These are phyloP conservation scores for Populus alba DNA, from an alignment of 345 rosid genomes.

Conservation along the genomic window DNA sequence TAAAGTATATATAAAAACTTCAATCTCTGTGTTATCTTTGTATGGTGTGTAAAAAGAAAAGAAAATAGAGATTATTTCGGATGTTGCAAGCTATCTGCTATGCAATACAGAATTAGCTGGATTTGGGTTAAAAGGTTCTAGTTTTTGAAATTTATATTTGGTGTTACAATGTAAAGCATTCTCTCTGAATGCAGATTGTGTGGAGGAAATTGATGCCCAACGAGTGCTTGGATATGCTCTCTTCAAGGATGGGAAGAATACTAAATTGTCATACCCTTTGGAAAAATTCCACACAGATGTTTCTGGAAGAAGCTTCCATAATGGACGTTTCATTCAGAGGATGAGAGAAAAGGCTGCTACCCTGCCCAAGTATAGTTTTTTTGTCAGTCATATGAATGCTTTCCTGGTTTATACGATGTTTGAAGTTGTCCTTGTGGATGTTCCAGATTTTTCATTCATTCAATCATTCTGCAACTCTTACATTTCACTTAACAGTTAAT, in stretches of 20 bases:
- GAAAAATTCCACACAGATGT: slow-evolving; percentile 21
- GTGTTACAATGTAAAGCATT: background rate
- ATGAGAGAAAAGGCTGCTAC: slow-evolving; percentile 23
- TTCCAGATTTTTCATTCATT: background rate
- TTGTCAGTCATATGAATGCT: too few relatives aligned
- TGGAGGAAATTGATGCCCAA: slow-evolving; percentile 23
- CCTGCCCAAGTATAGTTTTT: slow-evolving; percentile 18
- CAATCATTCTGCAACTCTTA: background rate
- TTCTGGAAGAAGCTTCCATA: slow-evolving; percentile 21
- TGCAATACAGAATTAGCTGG: background rate
- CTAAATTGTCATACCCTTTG: slow-evolving; percentile 16
- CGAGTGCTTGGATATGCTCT: slow-evolving; percentile 21
- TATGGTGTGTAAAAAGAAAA: background rate
- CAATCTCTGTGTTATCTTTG: background rate
- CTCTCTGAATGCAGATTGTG: slow-evolving; percentile 18
- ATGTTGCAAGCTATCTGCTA: background rate
- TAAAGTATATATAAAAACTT: background rate
- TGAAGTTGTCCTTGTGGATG: background rate
- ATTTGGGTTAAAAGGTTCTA: background rate
- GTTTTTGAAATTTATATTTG: background rate
- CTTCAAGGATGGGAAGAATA: slow-evolving; percentile 18
- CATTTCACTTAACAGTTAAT: background rate
- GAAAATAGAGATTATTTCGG: background rate
- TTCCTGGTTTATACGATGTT: too few relatives aligned
- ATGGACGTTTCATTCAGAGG: slow-evolving; percentile 22